These are phyloP conservation scores for Bolboschoenoplectus hybrid DNA, from an alignment of 202 grass and related monocot genomes.

Conservation along the genomic window DNA sequence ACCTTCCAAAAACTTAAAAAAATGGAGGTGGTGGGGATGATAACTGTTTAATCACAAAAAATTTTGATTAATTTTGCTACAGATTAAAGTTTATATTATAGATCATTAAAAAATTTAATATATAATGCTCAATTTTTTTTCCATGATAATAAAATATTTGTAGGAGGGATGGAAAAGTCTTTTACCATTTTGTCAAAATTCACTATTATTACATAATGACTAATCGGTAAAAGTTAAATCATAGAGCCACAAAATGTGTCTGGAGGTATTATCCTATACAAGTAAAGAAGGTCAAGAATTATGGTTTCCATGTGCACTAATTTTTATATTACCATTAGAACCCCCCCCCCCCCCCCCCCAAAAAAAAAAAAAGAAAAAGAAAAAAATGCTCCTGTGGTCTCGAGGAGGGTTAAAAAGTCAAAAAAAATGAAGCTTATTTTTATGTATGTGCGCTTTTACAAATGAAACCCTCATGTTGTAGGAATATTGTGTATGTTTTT, in stretches of 20 bases:
- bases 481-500: neutral
- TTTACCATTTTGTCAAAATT: neutral
- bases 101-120: too few relatives aligned
- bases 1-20: too few relatives aligned
- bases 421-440: conserved; percentile 20
- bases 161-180: neutral
- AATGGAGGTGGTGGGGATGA: too few relatives aligned
- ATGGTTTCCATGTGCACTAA: conserved; percentile 38
- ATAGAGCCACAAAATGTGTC: conserved; percentile 39
- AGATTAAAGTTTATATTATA: too few relatives aligned
- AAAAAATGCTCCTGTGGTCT: conserved; percentile 9
- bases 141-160: neutral
- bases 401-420: conserved; percentile 18
- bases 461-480: neutral
- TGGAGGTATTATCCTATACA: conserved; percentile 25
- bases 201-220: neutral
- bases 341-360: neutral
- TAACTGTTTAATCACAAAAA: neutral
- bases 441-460: neutral
- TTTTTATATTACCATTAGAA: conserved; percentile 18
- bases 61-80: too few relatives aligned
- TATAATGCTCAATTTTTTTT: neutral
- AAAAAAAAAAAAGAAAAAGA: neutral
- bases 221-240: conserved; percentile 32
- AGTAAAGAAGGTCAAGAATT: conserved; percentile 29